phyloP scores from a whole-genome alignment of 805 yeast species.

The Helenozyma rhizophorensis region DNA sequence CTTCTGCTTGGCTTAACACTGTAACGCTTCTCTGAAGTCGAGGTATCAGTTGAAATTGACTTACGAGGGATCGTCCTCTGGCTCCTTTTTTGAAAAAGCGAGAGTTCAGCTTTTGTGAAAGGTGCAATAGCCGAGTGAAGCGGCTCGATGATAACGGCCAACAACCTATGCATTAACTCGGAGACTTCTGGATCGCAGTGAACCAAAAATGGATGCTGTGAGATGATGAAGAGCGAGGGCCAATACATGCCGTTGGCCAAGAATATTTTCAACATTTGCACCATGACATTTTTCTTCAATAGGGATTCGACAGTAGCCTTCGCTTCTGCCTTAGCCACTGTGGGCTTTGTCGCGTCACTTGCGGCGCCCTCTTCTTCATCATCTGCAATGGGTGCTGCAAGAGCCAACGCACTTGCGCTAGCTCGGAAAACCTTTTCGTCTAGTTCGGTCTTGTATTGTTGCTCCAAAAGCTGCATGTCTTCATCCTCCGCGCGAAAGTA shows the following conservation, averaged over 20 bases:
- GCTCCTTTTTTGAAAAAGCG: constrained; percentile 19
- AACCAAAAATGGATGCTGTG: constrained; percentile 59
- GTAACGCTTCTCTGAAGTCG: constrained; percentile 18
- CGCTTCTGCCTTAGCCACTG: constrained; percentile 5
- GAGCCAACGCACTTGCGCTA: constrained; percentile 72
- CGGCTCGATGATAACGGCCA: constrained; percentile 48
- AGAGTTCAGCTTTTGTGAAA: constrained; percentile 16
- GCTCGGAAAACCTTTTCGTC: constrained; percentile 58
- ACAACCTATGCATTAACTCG: constrained; percentile 44
- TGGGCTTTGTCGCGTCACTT: constrained; percentile 13
- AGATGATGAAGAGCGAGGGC: constrained; percentile 57
- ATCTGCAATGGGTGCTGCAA: constrained; percentile 78
- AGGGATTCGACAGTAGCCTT: constrained; percentile 13
- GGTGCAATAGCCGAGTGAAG: constrained; percentile 30
- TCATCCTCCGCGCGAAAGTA: constrained; percentile 51
- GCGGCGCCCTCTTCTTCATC: constrained; percentile 48
- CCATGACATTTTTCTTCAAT: constrained; percentile 20
- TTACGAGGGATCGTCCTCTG: constrained; percentile 14
- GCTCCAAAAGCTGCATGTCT: constrained; percentile 41
- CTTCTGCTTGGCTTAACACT: constrained; percentile 29
- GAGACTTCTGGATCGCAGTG: constrained; percentile 48
- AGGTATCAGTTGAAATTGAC: constrained; percentile 10
- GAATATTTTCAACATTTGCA: constrained; percentile 46
- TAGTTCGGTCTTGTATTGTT: constrained; percentile 39
- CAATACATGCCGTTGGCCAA: constrained; percentile 57